A percentile compares a stretch with the other conserved stretches of the same genome.
Evolutionary conservation across 2,329 filamentous ascomycete species (phyloP).

Genomic region (Talaromyces sp.): DNA sequence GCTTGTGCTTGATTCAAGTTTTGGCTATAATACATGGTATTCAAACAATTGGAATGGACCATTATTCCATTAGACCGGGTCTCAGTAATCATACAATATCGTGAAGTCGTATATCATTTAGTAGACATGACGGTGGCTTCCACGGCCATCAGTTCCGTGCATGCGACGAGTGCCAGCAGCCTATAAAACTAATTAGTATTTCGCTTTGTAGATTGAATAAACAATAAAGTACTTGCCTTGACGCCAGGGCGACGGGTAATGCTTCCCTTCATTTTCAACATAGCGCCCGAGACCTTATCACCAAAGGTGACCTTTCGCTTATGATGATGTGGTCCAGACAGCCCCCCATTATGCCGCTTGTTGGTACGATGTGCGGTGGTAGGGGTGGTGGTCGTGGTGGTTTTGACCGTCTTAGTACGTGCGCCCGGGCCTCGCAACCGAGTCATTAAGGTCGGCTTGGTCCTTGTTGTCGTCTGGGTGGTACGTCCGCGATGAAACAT

Average conservation of each 20-base stretch:
- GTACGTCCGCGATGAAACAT: conserved; percentile 24
- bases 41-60: no score
- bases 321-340: conserved; percentile 57
- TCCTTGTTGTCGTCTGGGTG: conserved; percentile 41
- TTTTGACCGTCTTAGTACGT: conserved; percentile 39
- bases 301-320: conserved; percentile 69
- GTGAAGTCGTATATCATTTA: background rate
- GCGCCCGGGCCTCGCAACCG: conserved; percentile 51
- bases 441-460: conserved; percentile 57
- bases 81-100: no score
- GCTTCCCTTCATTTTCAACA: conserved; percentile 72
- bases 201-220: background rate
- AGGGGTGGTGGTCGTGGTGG: conserved; percentile 45
- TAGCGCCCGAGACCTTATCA: conserved; percentile 76
- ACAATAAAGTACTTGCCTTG: conserved; percentile 52
- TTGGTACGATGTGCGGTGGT: conserved; percentile 38
- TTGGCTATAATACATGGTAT: no score
- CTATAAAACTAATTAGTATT: conserved; percentile 40
- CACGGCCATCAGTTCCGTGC: conserved; percentile 72
- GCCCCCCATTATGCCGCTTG: conserved; percentile 2
- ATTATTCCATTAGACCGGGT: no score
- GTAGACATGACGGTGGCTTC: conserved; percentile 36
- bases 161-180: conserved; percentile 74
- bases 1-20: no score
- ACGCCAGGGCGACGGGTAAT: conserved; percentile 69